phyloP scores from a whole-genome alignment of 2,329 filamentous ascomycete species.

The Pleoardoris graminearum region DNA sequence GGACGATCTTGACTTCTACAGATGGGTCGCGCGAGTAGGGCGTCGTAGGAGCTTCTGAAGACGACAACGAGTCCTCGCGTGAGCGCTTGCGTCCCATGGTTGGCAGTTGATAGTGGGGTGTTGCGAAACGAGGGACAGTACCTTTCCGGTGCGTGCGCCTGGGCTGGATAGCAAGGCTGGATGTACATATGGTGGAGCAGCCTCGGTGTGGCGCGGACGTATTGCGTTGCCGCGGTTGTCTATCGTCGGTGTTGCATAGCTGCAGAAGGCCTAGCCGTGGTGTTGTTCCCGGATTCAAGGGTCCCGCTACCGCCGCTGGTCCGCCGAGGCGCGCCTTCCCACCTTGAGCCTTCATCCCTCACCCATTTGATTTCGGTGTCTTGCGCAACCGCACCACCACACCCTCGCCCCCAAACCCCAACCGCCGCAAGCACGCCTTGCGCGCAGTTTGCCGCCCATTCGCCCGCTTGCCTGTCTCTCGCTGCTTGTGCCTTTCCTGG shows the following conservation, averaged over 20 bases:
- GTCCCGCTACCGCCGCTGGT: background rate
- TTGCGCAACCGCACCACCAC: conserved; percentile 1
- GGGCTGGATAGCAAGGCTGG: background rate
- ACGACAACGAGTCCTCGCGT: conserved; percentile 55
- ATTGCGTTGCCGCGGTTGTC: too few species aligned
- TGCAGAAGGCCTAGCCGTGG: background rate
- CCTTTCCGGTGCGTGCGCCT: conserved; percentile 23
- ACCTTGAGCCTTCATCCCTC: background rate
- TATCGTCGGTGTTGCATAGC: background rate
- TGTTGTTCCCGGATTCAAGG: background rate
- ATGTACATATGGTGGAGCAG: too few species aligned
- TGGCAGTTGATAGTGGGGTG: conserved; percentile 15
- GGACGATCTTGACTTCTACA: conserved; percentile 50
- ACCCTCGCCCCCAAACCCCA: background rate
- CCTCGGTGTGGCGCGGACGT: too few species aligned
- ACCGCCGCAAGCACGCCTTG: conserved; percentile 9
- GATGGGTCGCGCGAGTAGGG: conserved; percentile 35
- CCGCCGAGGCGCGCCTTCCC: conserved; percentile 3
- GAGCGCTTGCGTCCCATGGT: conserved; percentile 63
- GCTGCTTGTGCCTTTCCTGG: conserved; percentile 39
- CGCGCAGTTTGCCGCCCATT: conserved; percentile 11
- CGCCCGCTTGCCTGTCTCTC: conserved; percentile 9
- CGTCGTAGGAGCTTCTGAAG: conserved; percentile 42
- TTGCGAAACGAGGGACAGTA: conserved; percentile 26
- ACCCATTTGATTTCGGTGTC: background rate